phyloP scores from a whole-genome alignment of 2,329 filamentous ascomycete genomes.

The Zalaria obscura region DNA sequence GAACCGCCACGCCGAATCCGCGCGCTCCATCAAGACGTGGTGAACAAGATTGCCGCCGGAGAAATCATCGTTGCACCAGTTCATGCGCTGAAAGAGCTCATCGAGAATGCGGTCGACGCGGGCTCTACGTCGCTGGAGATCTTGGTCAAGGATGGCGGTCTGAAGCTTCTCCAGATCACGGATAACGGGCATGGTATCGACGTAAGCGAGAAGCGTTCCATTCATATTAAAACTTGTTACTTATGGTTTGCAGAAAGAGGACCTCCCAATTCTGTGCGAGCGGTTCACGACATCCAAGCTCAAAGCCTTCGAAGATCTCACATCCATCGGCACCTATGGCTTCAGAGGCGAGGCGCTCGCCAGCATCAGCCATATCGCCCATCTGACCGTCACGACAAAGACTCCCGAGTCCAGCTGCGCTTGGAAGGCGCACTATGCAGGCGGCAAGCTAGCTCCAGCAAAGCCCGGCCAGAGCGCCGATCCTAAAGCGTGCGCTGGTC shows the following conservation, averaged over 20 bases:
- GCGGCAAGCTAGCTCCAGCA: conserved; percentile 64
- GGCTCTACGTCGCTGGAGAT: conserved; percentile 85
- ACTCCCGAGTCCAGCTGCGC: conserved; percentile 78
- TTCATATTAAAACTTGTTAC: conserved; percentile 1
- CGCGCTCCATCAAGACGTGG: conserved; percentile 80
- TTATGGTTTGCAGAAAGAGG: conserved; percentile 53
- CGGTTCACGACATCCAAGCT: conserved; percentile 95
- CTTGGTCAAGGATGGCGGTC: conserved; percentile 81
- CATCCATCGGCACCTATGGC: conserved; percentile 86
- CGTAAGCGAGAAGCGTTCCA: conserved; percentile 34
- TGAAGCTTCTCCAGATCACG: conserved; percentile 91
- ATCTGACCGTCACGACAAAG: conserved; percentile 87
- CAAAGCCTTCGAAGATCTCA: conserved; percentile 81
- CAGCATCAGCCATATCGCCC: conserved; percentile 96
- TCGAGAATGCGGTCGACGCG: conserved; percentile 97
- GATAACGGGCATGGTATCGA: conserved; percentile 95
- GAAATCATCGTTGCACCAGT: conserved; percentile 97
- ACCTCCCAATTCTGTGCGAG: conserved; percentile 82
- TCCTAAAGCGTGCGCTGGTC: conserved; percentile 75
- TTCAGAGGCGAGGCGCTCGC: conserved; percentile 92
- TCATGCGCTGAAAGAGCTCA: conserved; percentile 87
- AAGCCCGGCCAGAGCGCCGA: conserved; percentile 81
- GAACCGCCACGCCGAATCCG: conserved; percentile 38
- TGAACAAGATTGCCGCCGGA: conserved; percentile 96
- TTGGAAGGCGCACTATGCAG: conserved; percentile 78